phyloP scores from a whole-genome alignment of 306 rosid species.

The Castanopsis chinensis region DNA sequence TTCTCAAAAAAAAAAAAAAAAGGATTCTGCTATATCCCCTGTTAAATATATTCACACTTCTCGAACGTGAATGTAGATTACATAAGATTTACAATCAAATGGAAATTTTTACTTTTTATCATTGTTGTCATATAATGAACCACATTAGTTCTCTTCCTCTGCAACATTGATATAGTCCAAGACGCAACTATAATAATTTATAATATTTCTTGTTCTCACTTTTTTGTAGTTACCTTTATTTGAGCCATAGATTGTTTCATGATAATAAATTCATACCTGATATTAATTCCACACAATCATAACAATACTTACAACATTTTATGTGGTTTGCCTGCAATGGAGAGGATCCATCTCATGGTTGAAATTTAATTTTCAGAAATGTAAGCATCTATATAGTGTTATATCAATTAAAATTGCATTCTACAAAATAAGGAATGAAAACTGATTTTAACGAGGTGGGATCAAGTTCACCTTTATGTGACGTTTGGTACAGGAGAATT shows the following conservation, averaged over 20 bases:
- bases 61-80: constrained; percentile 13
- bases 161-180: background rate
- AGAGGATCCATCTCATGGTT: too few species aligned
- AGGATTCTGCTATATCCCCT: constrained; percentile 65
- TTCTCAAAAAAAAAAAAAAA: too few species aligned
- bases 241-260: background rate
- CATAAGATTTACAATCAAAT: background rate
- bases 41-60: constrained; percentile 25
- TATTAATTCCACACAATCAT: too few species aligned
- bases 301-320: too few species aligned
- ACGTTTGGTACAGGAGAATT: too few species aligned
- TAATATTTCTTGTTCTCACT: background rate
- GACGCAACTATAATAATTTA: background rate
- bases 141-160: background rate
- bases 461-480: too few species aligned
- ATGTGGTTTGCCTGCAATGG: too few species aligned
- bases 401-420: too few species aligned
- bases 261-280: background rate
- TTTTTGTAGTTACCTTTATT: background rate
- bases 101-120: background rate
- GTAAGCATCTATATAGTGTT: too few species aligned
- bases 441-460: too few species aligned
- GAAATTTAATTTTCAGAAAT: too few species aligned
- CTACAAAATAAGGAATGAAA: too few species aligned
- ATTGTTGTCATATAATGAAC: background rate